Evolutionary conservation across 352 stramenopile species (phyloP).

Genomic region (Phytophthora meadii): DNA sequence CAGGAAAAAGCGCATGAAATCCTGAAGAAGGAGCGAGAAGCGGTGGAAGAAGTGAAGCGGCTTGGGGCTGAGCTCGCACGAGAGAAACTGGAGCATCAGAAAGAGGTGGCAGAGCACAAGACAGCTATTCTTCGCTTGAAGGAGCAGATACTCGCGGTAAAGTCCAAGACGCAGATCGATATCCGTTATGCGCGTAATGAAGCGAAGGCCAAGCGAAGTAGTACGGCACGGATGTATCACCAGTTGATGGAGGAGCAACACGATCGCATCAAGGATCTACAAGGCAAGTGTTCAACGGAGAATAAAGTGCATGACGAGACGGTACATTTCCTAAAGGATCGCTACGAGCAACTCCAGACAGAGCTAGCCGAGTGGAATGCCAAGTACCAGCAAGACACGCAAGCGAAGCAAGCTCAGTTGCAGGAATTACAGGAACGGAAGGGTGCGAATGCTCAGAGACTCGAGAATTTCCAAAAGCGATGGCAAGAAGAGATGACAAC

Average conservation of each 20-base stretch:
- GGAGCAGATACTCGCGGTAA: conserved; percentile 83
- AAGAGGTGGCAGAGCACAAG: conserved; percentile 77
- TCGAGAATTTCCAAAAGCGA: conserved; percentile 72
- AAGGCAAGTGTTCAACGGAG: conserved; percentile 69
- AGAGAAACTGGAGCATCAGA: conserved; percentile 83
- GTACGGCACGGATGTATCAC: conserved; percentile 77
- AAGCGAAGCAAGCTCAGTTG: conserved; percentile 71
- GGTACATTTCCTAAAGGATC: conserved; percentile 78
- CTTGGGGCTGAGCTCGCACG: conserved; percentile 80
- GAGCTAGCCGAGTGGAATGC: conserved; percentile 75
- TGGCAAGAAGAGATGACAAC: conserved; percentile 77
- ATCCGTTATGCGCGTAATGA: conserved; percentile 83
- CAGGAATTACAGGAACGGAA: conserved; percentile 67
- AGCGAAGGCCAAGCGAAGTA: conserved; percentile 86
- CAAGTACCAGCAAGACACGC: conserved; percentile 87
- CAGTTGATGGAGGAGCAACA: conserved; percentile 84
- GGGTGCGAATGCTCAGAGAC: conserved; percentile 56
- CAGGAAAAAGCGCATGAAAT: conserved; percentile 84
- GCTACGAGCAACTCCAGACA: conserved; percentile 71
- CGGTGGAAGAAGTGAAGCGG: conserved; percentile 87
- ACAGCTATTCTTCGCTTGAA: conserved; percentile 80
- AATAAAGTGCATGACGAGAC: conserved; percentile 81
- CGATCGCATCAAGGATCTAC: conserved; percentile 69
- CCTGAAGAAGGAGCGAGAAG: conserved; percentile 86
- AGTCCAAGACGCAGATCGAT: conserved; percentile 87